These are phyloP conservation scores for Vickermania spadyakhi DNA, from an alignment of 208 protist species.

Conservation along the genomic window DNA sequence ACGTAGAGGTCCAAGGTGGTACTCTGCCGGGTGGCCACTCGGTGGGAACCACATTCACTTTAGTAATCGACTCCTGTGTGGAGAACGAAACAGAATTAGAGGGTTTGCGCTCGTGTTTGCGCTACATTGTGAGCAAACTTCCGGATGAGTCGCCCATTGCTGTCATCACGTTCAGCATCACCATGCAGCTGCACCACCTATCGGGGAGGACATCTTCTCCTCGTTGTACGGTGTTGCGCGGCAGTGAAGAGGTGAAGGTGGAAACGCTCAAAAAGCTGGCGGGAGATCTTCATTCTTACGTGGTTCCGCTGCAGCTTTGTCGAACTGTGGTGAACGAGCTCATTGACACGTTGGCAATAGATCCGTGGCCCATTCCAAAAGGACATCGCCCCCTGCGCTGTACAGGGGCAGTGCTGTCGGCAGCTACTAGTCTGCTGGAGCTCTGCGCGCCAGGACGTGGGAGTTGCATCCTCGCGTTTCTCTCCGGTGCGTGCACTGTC, in stretches of 20 bases:
- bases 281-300: slow-evolving; percentile 40
- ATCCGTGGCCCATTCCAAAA: slow-evolving; percentile 93
- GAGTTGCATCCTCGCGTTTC: slow-evolving; percentile 93
- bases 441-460: slow-evolving; percentile 82
- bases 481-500: slow-evolving; percentile 93
- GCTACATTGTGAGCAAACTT: slow-evolving; percentile 86
- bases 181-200: slow-evolving; percentile 88
- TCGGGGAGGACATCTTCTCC: slow-evolving; percentile 59
- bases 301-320: slow-evolving; percentile 64
- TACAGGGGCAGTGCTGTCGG: slow-evolving; percentile 95
- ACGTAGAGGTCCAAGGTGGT: slow-evolving; percentile 26
- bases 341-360: slow-evolving; percentile 91
- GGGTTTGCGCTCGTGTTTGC: slow-evolving; percentile 91
- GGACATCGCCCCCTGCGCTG: slow-evolving; percentile 91
- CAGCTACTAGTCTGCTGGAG: slow-evolving; percentile 93
- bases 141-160: slow-evolving; percentile 91
- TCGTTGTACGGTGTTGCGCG: slow-evolving; percentile 73
- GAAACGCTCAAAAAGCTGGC: slow-evolving; percentile 41
- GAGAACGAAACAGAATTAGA: slow-evolving; percentile 90
- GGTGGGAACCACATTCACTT: slow-evolving; percentile 78
- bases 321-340: slow-evolving; percentile 73
- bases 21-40: slow-evolving; percentile 30
- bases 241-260: slow-evolving; percentile 61
- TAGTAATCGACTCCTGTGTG: slow-evolving; percentile 97
- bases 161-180: slow-evolving; percentile 97